Percentiles rank a stretch among this genome's conserved stretches.
These are phyloP conservation scores for Pyrenophora graminea DNA, from an alignment of 2,329 filamentous ascomycete genomes.

Conservation along the genomic window DNA sequence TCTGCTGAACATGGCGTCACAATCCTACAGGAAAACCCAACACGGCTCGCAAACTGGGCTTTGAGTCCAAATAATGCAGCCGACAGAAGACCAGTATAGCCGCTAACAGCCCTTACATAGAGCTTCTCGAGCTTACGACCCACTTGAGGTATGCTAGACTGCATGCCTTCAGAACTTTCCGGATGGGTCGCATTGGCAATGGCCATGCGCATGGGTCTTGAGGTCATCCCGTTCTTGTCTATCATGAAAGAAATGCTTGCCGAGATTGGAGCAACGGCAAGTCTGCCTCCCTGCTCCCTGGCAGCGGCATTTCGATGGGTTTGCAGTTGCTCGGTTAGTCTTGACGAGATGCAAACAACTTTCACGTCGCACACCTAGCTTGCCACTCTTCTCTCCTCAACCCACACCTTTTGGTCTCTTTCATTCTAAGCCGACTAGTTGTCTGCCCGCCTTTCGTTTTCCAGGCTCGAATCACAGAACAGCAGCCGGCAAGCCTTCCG, in stretches of 20 bases:
- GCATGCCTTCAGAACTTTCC: constrained; percentile 3
- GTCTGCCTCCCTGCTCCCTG: constrained; percentile 4
- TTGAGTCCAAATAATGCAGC: background rate
- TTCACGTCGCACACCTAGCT: background rate
- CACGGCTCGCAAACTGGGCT: constrained; percentile 5
- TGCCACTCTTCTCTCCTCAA: background rate
- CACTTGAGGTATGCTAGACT: constrained; percentile 7
- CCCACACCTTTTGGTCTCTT: background rate
- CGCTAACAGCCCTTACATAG: background rate
- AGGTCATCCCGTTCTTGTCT: constrained; percentile 10
- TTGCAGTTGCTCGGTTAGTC: constrained; percentile 1
- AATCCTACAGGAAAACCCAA: background rate
- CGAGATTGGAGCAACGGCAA: background rate
- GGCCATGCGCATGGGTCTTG: constrained; percentile 1
- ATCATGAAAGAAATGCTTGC: constrained; percentile 1
- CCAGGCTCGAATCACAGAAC: constrained; percentile 10
- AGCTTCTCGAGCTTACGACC: background rate
- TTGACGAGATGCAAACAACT: background rate
- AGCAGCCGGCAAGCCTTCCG: constrained; percentile 11
- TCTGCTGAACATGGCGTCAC: constrained; percentile 12
- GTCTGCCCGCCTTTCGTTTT: constrained; percentile 5
- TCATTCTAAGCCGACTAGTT: constrained; percentile 4
- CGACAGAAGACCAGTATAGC: background rate
- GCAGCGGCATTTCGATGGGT: background rate
- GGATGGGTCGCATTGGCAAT: constrained; percentile 5